Evolutionary conservation across 331 rosid genomes (phyloP), one percentile per base, ranked within the genome.

Genomic region (Ulmus americana): DNA sequence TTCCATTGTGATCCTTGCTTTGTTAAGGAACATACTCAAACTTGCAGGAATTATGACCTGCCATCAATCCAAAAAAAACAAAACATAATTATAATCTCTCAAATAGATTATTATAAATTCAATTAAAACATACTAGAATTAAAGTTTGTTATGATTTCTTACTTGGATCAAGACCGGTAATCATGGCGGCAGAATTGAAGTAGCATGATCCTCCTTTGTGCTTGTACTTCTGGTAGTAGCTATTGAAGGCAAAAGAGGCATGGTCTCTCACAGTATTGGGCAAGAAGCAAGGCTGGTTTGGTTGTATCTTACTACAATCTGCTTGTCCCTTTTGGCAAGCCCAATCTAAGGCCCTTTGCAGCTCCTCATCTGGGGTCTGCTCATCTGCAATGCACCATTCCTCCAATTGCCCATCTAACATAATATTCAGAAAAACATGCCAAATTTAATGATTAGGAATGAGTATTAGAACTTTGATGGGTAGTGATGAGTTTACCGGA

Each of bases 191-290:
- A 18, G 80, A 54, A 53, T 70, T 69, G 71, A 75, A 75, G 80
- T 75, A 75, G 64, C 80, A 75, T 4, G 75, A 42, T 15, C 63
- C 80, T 42, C 80, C 64, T 38, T 57, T 44, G 59, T 57, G 63
- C 80, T 75, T 75, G 45, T 57, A 75, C 53, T 69, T 75, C 50
- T 75, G 80, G 15, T 75, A 75, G 71, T 75, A 75, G 51, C 58
- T 61, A 45, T 75, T 75, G 68, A 75, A 75, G 65, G 67, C 80
- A 39, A 10, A 75, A 43, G 80, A 69, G 59, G 80, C 75, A 8
- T 75, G 80, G 57, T 75, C 64, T 22, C 9, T 56, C 51, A 59
- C 7, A 12, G 80, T 70, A 6, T 75, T 69, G 40, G 80, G 76
- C 8, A 58, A 48, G 55, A 10, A 57, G 52, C 80, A 75, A 11